These are phyloP conservation scores for Solanum verrucosum DNA, from an alignment of 257 asterid genomes.

Conservation along the genomic window DNA sequence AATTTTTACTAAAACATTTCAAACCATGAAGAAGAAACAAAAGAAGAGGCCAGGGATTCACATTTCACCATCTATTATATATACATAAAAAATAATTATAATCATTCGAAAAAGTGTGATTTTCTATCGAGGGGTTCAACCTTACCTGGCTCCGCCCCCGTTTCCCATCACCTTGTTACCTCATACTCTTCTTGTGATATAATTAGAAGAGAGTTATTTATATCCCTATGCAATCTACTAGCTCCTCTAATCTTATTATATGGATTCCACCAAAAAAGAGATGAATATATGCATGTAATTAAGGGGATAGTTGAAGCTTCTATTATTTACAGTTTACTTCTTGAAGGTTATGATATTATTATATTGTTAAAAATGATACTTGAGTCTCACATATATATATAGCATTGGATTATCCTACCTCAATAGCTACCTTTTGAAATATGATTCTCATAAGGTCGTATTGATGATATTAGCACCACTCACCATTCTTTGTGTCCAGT, in stretches of 20 bases:
- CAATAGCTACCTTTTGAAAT: neutral
- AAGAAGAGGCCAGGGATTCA: neutral
- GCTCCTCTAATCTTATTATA: too few species aligned
- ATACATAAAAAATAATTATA: too few species aligned
- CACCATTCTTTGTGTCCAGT: neutral
- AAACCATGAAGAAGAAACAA: neutral
- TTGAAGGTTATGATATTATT: too few species aligned
- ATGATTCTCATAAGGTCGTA: neutral
- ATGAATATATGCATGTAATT: neutral
- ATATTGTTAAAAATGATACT: neutral
- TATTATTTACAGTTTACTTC: too few species aligned
- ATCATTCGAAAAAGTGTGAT: neutral
- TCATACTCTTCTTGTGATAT: too few species aligned
- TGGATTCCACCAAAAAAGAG: neutral
- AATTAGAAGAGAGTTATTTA: too few species aligned
- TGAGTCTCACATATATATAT: neutral
- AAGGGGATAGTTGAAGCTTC: neutral
- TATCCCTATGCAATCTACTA: neutral
- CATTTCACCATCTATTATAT: neutral
- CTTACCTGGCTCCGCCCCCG: neutral
- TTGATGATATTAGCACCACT: neutral
- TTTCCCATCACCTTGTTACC: neutral
- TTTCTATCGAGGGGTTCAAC: neutral
- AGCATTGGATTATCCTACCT: neutral
- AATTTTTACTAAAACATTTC: neutral